These are phyloP conservation scores for Arachis stenosperma DNA, from an alignment of 306 rosid species.

Conservation along the genomic window DNA sequence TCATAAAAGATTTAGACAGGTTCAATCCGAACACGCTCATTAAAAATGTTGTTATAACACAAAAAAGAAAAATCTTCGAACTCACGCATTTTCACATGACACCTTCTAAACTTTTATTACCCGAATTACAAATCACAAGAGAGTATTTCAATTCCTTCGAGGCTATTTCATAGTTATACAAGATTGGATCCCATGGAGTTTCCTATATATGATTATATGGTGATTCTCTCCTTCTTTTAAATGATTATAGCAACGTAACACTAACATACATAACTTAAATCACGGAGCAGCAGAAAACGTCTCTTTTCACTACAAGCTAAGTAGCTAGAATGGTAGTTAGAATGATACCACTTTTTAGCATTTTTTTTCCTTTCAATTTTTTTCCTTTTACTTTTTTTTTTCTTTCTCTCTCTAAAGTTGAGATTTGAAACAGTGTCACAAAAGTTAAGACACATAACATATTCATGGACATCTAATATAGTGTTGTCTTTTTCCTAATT, in stretches of 20 bases:
- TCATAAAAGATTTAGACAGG: no score
- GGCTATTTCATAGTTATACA: neutral
- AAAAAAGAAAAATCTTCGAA: no score
- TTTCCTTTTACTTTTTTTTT: neutral
- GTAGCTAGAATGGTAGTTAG: constrained; percentile 49
- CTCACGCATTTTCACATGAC: no score
- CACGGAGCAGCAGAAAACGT: constrained; percentile 52
- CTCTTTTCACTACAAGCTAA: constrained; percentile 44
- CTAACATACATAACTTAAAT: constrained; percentile 37
- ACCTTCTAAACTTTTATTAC: no score
- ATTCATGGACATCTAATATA: no score
- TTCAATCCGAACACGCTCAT: no score
- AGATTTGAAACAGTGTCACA: no score
- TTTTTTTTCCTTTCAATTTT: neutral
- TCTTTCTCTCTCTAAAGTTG: neutral
- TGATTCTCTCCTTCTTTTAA: constrained; percentile 41
- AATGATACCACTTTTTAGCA: constrained; percentile 30
- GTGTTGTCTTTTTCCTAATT: neutral
- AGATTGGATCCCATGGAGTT: neutral
- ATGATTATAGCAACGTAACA: constrained; percentile 30
- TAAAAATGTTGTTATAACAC: no score
- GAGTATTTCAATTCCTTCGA: no score
- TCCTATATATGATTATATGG: neutral
- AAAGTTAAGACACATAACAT: no score
- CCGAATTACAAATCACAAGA: no score